phyloP scores from a whole-genome alignment of 176 grass and related monocot genomes.

The Avena insularis region DNA sequence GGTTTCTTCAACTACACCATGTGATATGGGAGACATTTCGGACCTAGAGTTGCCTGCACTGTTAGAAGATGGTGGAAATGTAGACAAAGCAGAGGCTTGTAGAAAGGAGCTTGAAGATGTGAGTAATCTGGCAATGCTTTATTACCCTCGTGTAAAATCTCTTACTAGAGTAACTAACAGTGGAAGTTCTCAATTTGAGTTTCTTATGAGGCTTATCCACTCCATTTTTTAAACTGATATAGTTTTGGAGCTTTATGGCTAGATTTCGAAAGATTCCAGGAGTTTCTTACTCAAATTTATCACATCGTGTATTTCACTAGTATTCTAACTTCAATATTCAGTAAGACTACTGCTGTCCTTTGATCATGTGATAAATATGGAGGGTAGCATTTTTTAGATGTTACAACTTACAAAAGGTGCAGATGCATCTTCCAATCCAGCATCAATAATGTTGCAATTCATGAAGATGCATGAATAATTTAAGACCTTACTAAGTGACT shows the following conservation, averaged over 20 bases:
- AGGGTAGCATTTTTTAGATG: not conserved
- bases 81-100: constrained; percentile 86
- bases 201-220: not conserved
- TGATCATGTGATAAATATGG: not conserved
- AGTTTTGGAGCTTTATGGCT: constrained; percentile 18
- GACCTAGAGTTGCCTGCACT: constrained; percentile 72
- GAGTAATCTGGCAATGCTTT: constrained; percentile 56
- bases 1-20: constrained; percentile 40
- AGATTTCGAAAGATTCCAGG: not conserved
- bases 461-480: constrained; percentile 7
- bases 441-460: constrained; percentile 3
- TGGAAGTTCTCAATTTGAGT: constrained; percentile 16
- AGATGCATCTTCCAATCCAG: constrained; percentile 27
- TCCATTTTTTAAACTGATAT: constrained; percentile 25
- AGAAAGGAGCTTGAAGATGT: constrained; percentile 93
- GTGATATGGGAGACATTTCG: constrained; percentile 55
- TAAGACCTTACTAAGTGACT: not conserved
- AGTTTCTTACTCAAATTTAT: constrained; percentile 2
- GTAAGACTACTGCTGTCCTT: not conserved
- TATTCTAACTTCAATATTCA: constrained; percentile 3
- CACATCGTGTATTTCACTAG: not conserved
- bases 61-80: constrained; percentile 80
- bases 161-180: not conserved
- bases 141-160: constrained; percentile 25
- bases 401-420: constrained; percentile 20